Percentiles rank a stretch among this genome's conserved stretches.
phyloP scores from a whole-genome alignment of 768 basidiomycete species.

The Tricholoma terreum region DNA sequence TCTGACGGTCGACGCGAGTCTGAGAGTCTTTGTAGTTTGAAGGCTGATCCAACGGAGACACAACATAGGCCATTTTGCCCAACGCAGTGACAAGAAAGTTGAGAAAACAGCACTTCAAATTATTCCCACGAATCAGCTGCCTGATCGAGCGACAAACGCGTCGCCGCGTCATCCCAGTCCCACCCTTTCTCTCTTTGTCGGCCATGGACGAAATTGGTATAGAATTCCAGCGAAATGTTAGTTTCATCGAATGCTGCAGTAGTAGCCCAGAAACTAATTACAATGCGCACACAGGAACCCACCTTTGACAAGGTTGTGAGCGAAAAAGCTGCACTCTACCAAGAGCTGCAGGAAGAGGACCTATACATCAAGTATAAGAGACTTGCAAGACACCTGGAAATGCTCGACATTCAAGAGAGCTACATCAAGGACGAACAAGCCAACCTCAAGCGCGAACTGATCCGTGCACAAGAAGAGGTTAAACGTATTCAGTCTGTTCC shows the following conservation, averaged over 20 bases:
- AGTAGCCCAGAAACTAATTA: slow-evolving; percentile 3
- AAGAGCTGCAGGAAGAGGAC: slow-evolving; percentile 89
- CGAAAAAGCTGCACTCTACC: slow-evolving; percentile 85
- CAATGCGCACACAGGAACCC: slow-evolving; percentile 65
- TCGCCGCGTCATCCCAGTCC: slow-evolving; percentile 48
- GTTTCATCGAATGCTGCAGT: slow-evolving; percentile 13
- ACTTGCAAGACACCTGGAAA: slow-evolving; percentile 90
- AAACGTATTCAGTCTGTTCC: slow-evolving; percentile 99
- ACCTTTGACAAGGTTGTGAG: slow-evolving; percentile 84
- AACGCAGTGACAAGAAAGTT: slow-evolving; percentile 8
- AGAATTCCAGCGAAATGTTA: slow-evolving; percentile 75
- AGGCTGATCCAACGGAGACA: slow-evolving; percentile 83
- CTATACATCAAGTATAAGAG: slow-evolving; percentile 98
- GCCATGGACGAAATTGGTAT: slow-evolving; percentile 90
- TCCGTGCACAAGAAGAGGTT: slow-evolving; percentile 98
- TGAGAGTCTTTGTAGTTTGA: slow-evolving; percentile 98
- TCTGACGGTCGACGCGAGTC: slow-evolving; percentile 71
- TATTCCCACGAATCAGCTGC: slow-evolving; percentile 37
- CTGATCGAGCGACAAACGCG: slow-evolving; percentile 35
- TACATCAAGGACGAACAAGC: slow-evolving; percentile 99
- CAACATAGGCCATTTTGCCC: slow-evolving; percentile 77
- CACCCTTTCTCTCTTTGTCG: slow-evolving; percentile 17
- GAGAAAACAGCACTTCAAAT: slow-evolving; percentile 1
- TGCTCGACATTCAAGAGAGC: slow-evolving; percentile 91
- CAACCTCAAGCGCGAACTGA: slow-evolving; percentile 95